Evolutionary conservation across 129 eudicot species (phyloP), one percentile per base, ranked within the genome.

Genomic region (Solidago caesia): DNA sequence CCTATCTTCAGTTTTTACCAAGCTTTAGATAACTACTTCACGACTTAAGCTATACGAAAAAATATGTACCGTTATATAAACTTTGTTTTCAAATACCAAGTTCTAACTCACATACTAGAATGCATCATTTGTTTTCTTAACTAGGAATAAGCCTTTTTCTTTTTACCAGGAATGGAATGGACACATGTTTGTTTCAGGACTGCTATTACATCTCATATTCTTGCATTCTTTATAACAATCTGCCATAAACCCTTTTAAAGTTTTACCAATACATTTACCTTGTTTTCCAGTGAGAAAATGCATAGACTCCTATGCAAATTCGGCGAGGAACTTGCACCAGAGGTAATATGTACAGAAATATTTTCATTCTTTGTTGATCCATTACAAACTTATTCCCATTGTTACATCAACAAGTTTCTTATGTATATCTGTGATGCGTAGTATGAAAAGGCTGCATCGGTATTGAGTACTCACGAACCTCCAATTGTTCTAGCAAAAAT

Each of bases 381-480:
- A 48, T 68, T 5, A 6, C 53, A 46, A 68, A 4, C 10, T n/a
- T 51, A 6, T 8, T 42, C 0, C 10, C 4, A 13, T 46, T 70
- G 67, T 33, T 33, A 62, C 44, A 33, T 29, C 21, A 39, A 62
- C 41, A 11, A 60, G 67, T 29, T 29, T 62, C 44, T 8, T 7
- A n/a, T 65, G 70, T 5, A 6, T 42, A 14, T 64, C 2, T 15
- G 4, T 65, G 11, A 65, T 42, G 11, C 41, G 74, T 61, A 89
- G 96, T 87, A 84, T 57, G 92, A 87, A 56, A 87, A 89, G 65
- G 92, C 92, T 60, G 92, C 96, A 67, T 75, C 88, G 0, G 57
- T 64, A 15, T 63, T 89, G 85, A 84, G 86, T 65, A 85, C 82
- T 69, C 86, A 87, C 42, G 89, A 87, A 43, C 89, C 96, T 60